Evolutionary conservation across 441 rosid species (phyloP).

Genomic region (Adansonia grandidieri): DNA sequence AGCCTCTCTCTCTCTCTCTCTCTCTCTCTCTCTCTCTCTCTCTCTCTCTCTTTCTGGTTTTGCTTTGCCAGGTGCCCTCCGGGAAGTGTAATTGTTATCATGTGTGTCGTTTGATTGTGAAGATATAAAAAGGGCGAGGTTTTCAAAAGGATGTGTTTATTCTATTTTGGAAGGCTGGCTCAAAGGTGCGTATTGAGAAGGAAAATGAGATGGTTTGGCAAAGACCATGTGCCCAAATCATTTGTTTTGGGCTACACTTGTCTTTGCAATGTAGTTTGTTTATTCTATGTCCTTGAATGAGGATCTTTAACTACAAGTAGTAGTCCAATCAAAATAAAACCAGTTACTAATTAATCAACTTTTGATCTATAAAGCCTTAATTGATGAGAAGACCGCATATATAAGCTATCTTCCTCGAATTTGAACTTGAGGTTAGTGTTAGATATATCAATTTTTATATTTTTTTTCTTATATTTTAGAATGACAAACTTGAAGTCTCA

Average conservation of each 20-base stretch:
- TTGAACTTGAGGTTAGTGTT: no score
- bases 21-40: background rate
- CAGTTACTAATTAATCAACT: no score
- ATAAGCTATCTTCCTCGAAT: no score
- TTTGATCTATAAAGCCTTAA: no score
- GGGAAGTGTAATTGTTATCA: constrained; percentile 61
- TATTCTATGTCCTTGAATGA: constrained; percentile 42
- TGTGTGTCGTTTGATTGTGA: constrained; percentile 46
- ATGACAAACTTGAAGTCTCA: no score
- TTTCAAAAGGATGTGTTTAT: constrained; percentile 34
- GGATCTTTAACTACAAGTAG: constrained; percentile 37
- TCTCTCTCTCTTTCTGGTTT: constrained; percentile 27
- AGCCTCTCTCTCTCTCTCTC: background rate
- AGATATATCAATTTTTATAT: no score
- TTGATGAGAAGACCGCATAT: no score
- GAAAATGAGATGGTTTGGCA: constrained; percentile 21
- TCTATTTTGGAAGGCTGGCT: constrained; percentile 42
- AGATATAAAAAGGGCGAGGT: constrained; percentile 31
- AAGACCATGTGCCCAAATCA: constrained; percentile 66
- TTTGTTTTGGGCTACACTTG: constrained; percentile 52
- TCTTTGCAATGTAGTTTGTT: constrained; percentile 34
- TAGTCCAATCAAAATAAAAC: constrained; percentile 31
- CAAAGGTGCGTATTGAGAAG: constrained; percentile 34
- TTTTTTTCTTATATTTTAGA: no score
- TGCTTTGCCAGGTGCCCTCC: constrained; percentile 41